Base-by-base conservation (phyloP, 2,329 filamentous ascomycete species). In the Colletotrichum sp. region DNA sequence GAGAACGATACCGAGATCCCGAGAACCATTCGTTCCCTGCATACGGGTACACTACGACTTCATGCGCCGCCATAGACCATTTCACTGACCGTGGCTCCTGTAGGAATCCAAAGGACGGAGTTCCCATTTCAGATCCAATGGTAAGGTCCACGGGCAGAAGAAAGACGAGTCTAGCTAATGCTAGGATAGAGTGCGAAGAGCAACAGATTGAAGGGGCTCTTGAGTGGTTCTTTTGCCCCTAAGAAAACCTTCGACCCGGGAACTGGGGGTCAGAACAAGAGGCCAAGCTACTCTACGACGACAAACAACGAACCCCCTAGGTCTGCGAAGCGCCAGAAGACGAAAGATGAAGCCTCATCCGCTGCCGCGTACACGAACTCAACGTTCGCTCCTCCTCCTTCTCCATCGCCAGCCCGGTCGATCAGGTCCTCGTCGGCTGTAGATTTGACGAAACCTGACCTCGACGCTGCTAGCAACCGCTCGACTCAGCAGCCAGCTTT, bases 291-390 rank as follows among this genome's bases (percentile, higher is more conserved):
- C 58, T 21, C 71, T 26, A 13, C 43, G 21, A 48, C 18, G 26
- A 61, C 52, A 38, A n/a, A 21, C 18, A 32, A 18, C 24, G 73
- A 73, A 36, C 56, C 70, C 21, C 18, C 13, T 7, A 76, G 70
- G 36, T 64, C 58, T 30, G n/a, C 28, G 18, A 76, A 76, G 66
- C 73, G 73, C 21, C 73, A 69, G 52, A 76, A 76, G 36, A 73
- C 56, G 26, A 36, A 68, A 21, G 30, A 52, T 21, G 43, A 67
- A 18, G 9, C n/a, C 16, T n/a, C 30, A 32, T 13, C 68, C 26
- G 38, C 61, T 9, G 24, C 18, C 15, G 34, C 16, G 5, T 61
- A 28, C n/a, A 26, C 55, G 3, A 28, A 28, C 9, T 24, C 16
- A 10, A 12, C 13, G 21, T 65, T 65, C 30, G 15, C 21, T 18